phyloP scores from a whole-genome alignment of 768 basidiomycete species.

The Amanita molliuscula region DNA sequence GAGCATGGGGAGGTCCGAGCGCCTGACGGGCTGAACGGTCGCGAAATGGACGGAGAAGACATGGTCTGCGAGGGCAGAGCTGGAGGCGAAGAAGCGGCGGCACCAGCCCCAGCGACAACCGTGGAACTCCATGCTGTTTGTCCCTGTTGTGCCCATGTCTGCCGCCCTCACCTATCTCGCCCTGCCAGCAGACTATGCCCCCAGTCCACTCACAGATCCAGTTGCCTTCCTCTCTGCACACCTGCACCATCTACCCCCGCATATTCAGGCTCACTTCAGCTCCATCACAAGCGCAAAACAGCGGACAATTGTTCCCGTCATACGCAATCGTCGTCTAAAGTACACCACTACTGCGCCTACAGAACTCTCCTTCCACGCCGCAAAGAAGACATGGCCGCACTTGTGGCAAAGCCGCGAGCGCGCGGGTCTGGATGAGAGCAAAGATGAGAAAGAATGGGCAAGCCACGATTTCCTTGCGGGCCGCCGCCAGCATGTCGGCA shows the following conservation, averaged over 20 bases:
- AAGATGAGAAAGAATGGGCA: conserved; percentile 66
- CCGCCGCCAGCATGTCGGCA: conserved; percentile 50
- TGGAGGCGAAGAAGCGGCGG: conserved; percentile 25
- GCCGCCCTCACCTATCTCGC: conserved; percentile 39
- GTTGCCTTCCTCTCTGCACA: conserved; percentile 54
- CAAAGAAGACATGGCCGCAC: conserved; percentile 50
- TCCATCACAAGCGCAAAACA: conserved; percentile 48
- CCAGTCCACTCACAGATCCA: conserved; percentile 48
- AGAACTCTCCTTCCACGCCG: conserved; percentile 43
- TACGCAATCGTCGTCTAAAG: conserved; percentile 65
- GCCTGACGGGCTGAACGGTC: conserved; percentile 29
- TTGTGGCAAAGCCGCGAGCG: conserved; percentile 54
- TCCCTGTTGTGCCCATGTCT: neutral
- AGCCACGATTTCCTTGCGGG: conserved; percentile 50
- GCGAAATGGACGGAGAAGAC: conserved; percentile 37
- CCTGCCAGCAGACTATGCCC: conserved; percentile 46
- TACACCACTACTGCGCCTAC: conserved; percentile 46
- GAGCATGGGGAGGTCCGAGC: conserved; percentile 32
- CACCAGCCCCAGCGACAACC: conserved; percentile 50
- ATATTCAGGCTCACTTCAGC: conserved; percentile 40
- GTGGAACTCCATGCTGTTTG: neutral
- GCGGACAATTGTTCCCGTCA: conserved; percentile 48
- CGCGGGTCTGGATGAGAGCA: conserved; percentile 37
- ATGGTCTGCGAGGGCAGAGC: conserved; percentile 32
- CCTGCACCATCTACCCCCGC: conserved; percentile 55